Evolutionary conservation across 441 rosid species (phyloP).

Genomic region (Euphorbia celastroides): DNA sequence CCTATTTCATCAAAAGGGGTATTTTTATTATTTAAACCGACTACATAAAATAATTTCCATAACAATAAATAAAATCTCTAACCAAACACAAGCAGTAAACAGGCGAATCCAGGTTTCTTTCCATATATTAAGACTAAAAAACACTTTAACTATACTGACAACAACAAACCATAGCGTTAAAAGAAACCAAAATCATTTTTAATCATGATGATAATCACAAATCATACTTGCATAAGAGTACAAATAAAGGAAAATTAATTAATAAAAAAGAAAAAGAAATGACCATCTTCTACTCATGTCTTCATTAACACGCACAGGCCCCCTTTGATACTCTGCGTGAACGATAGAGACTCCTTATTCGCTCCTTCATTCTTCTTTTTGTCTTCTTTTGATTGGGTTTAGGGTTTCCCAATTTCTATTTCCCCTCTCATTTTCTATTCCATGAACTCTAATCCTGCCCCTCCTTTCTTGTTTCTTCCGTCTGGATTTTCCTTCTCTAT

Average conservation of each 20-base stretch:
- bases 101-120: too few relatives aligned
- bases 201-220: constrained; percentile 1
- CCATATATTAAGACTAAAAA: too few relatives aligned
- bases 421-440: background rate
- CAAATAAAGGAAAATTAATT: background rate
- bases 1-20: too few relatives aligned
- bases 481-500: background rate
- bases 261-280: background rate
- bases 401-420: constrained; percentile 1
- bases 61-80: too few relatives aligned
- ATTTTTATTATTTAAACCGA: too few relatives aligned
- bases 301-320: background rate
- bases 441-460: background rate
- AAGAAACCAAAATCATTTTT: background rate
- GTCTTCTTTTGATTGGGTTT: background rate
- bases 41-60: too few relatives aligned
- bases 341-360: background rate
- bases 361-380: background rate
- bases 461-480: background rate
- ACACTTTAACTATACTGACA: too few relatives aligned
- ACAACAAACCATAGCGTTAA: too few relatives aligned
- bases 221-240: constrained; percentile 1
- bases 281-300: background rate
- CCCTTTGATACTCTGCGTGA: background rate
- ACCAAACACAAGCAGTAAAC: too few relatives aligned